Conservation (phyloP, 768 basidiomycete genomes). For the Clathrus columnatus region DNA sequence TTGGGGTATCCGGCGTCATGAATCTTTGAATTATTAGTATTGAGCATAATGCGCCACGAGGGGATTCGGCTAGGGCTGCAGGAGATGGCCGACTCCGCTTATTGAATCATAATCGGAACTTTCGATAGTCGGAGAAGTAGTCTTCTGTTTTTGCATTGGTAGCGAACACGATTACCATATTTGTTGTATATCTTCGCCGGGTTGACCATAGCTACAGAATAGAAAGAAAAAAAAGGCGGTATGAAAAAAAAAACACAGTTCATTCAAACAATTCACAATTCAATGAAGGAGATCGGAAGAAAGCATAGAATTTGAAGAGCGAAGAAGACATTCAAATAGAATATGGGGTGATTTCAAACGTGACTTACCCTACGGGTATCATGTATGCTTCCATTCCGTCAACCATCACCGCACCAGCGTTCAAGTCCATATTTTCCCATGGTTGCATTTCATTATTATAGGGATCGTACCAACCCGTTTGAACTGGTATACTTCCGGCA, state of each 20-base stretch:
- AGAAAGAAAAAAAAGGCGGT: neutral
- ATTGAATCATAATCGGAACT: neutral
- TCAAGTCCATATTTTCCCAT: slow-evolving; percentile 10
- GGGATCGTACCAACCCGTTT: slow-evolving; percentile 7
- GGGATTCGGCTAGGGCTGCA: neutral
- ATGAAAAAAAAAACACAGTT: neutral
- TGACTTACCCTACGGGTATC: slow-evolving; percentile 42
- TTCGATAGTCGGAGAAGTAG: neutral
- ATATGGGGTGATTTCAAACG: neutral
- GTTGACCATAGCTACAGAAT: slow-evolving; percentile 5
- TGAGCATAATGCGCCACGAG: neutral
- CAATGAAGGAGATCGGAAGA: neutral
- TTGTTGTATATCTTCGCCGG: slow-evolving; percentile 9
- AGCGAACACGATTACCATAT: slow-evolving; percentile 4
- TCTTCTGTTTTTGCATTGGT: neutral
- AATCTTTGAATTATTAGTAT: neutral
- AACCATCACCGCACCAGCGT: slow-evolving; percentile 22
- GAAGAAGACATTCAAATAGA: slow-evolving; percentile 35
- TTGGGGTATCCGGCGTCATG: neutral
- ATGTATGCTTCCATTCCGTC: slow-evolving; percentile 83
- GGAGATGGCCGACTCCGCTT: neutral
- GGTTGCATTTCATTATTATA: neutral
- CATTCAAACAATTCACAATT: neutral
- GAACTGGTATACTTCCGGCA: neutral
- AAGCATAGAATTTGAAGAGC: slow-evolving; percentile 68